phyloP scores from a whole-genome alignment of 163 green algal species.

The Trebouxiophyceae sp. region DNA sequence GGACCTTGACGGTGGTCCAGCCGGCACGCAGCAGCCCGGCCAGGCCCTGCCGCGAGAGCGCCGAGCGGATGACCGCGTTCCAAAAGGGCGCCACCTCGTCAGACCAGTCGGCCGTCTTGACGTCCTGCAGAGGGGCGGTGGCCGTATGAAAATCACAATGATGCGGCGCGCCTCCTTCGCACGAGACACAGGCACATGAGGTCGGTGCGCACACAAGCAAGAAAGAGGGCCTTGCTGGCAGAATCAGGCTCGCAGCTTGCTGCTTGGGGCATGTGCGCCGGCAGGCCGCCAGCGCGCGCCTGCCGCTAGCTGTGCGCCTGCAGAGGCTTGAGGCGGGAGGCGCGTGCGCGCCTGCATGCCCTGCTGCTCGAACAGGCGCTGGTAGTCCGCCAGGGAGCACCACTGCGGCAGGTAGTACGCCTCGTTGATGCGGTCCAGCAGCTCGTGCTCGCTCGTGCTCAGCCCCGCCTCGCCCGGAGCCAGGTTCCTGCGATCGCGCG shows the following conservation, averaged over 20 bases:
- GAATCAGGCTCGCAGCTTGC: too few species aligned
- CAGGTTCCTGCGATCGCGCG: constrained; percentile 42
- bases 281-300: too few species aligned
- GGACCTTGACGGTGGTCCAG: constrained; percentile 75
- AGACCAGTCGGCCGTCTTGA: constrained; percentile 80
- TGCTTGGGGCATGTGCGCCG: too few species aligned
- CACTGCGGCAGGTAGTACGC: constrained; percentile 96
- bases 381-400: constrained; percentile 89
- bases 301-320: too few species aligned
- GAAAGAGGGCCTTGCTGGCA: too few species aligned
- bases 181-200: too few species aligned
- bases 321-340: too few species aligned
- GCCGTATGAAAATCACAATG: too few species aligned
- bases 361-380: constrained; percentile 47
- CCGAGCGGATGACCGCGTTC: constrained; percentile 72
- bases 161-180: too few species aligned
- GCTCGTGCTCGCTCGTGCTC: constrained; percentile 48
- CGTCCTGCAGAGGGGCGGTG: too few species aligned
- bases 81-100: constrained; percentile 92
- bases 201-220: too few species aligned
- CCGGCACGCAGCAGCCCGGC: constrained; percentile 77
- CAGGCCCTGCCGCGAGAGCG: constrained; percentile 62
- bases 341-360: constrained; percentile 8
- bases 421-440: constrained; percentile 89
- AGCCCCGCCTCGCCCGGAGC: constrained; percentile 54